A percentile compares a stretch with the other conserved stretches of the same genome.
These are phyloP conservation scores for Pseudogymnoascus sp. DNA, from an alignment of 2,329 filamentous ascomycete genomes.

Conservation along the genomic window DNA sequence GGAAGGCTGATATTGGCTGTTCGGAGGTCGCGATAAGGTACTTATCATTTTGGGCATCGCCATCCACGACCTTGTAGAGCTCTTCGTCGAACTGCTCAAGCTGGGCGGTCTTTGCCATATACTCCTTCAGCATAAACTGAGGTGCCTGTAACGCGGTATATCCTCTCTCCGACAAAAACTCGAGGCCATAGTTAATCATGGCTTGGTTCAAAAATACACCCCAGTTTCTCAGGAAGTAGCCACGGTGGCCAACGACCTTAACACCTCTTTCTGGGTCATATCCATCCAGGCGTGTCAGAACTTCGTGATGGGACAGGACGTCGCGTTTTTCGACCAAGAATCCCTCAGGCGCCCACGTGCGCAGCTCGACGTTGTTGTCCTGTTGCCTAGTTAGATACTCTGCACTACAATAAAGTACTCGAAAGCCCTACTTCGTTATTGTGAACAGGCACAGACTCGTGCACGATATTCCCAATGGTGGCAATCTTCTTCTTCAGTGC, in stretches of 20 bases:
- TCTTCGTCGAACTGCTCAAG: conserved; percentile 97
- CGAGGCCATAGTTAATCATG: conserved; percentile 87
- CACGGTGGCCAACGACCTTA: conserved; percentile 89
- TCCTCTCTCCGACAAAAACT: conserved; percentile 74
- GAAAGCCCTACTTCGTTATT: conserved; percentile 57
- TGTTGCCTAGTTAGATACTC: conserved; percentile 19
- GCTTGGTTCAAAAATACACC: conserved; percentile 89
- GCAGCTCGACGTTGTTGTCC: conserved; percentile 73
- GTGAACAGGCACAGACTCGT: conserved; percentile 75
- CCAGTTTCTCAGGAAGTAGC: conserved; percentile 85
- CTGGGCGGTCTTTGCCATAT: conserved; percentile 98
- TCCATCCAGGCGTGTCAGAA: conserved; percentile 77
- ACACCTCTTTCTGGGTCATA: conserved; percentile 89
- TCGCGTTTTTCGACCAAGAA: conserved; percentile 65
- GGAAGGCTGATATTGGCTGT: conserved; percentile 87
- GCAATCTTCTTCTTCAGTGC: conserved; percentile 69
- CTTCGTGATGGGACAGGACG: conserved; percentile 86
- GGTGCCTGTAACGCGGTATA: conserved; percentile 80
- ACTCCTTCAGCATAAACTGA: conserved; percentile 88
- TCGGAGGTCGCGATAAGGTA: conserved; percentile 74
- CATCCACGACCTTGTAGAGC: conserved; percentile 90
- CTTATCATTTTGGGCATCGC: conserved; percentile 83
- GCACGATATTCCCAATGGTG: conserved; percentile 84
- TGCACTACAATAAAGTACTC: not conserved
- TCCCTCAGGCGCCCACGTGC: conserved; percentile 73